Evolutionary conservation across 2,329 filamentous ascomycete genomes (phyloP), one percentile per base, ranked within the genome.

Genomic region (Ophiocordyceps unilateralis): DNA sequence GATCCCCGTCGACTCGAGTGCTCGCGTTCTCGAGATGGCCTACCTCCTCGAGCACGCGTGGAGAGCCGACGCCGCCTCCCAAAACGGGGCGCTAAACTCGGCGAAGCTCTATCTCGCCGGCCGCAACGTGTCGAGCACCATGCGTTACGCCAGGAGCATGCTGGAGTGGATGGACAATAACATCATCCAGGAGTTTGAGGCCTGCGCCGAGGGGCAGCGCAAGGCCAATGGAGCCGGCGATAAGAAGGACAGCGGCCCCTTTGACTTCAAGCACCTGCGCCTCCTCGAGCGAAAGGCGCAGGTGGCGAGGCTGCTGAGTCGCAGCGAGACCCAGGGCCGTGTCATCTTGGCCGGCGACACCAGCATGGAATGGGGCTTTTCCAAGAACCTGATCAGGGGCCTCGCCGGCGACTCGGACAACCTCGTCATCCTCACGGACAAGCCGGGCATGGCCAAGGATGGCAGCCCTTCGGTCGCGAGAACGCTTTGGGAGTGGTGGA

Each of bases 121-220:
- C 34, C 81, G 80, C 46, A 93, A 86, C 47, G 83, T 85, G 49
- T 81, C 84, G 45, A 88, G 86, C 48, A 93, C 88, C 0, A 83
- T 96, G 70, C 75, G 86, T 42, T 85, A 95, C 50, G 84, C 89
- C 22, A 75, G 88, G 50, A 95, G 89, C 58, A 93, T 98, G 84
- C 68, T 98, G 26, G 91, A 98, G 57, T 98, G 91, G 91, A 96
- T 98, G 88, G 88, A 96, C 56, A 88, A 95, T 55, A 81, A 79
- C 45, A 93, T 98, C 46, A 82, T 93, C 37, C 79, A 87, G 43
- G 89, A 96, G 53, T 93, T 94, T 47, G 88, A 94, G 57, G 78
- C 81, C 14, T 69, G 78, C 40, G 73, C 70, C 2, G 73, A 76
- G 48, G 66, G 62, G 3, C 65, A 69, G 48, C 56, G 63, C 4